Base-by-base conservation (phyloP, 2,329 filamentous ascomycete genomes). In the Purpureocillium lavendulum region DNA sequence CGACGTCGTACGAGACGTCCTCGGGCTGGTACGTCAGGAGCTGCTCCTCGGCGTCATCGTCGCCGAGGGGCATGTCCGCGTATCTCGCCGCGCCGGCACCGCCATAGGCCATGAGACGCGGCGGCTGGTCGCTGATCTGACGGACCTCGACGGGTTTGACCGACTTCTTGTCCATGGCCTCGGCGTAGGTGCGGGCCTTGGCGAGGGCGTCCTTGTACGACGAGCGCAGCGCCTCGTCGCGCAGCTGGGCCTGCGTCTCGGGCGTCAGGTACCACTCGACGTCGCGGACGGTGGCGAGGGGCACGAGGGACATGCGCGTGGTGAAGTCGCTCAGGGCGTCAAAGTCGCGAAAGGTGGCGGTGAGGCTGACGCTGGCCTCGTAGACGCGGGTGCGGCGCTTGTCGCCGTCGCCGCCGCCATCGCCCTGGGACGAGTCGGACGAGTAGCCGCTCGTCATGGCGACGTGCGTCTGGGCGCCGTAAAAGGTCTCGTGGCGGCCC, bases 361-460 rank as follows among this genome's bases (percentile, higher is more conserved):
- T 38, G 28, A 38, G 24, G 29, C 24, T 21, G 11, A 38, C 30
- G 30, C 28, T 38, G 29, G 36, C 36, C 15, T 38, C 29, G 29
- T 38, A 32, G 30, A 33, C 15, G 12, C 34, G 17, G 4, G 17
- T 36, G 13, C 34, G 24, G 4, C 15, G 13, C 30, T 16, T 6
- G 6, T 32, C 5, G 13, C 13, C 30, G 5, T 16, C 15, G 6
- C 12, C 15, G 30, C 12, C 30, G 30, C 13, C 5, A 5, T 14
- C 13, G 13, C 30, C 30, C 30, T 32, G 30, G 6, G 21, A 26
- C 21, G 21, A 26, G 21, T 26, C 21, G 21, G 21, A 26, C 21
- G 21, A 26, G 21, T 26, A 26, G 21, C 21, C 21, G 21, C 21
- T 26, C 21, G 21, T 26, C 21, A 26, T 26, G 21, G 21, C 21